Evolutionary conservation across 75 land plant genomes (phyloP).

Genomic region (Cunninghamia lanceolata): DNA sequence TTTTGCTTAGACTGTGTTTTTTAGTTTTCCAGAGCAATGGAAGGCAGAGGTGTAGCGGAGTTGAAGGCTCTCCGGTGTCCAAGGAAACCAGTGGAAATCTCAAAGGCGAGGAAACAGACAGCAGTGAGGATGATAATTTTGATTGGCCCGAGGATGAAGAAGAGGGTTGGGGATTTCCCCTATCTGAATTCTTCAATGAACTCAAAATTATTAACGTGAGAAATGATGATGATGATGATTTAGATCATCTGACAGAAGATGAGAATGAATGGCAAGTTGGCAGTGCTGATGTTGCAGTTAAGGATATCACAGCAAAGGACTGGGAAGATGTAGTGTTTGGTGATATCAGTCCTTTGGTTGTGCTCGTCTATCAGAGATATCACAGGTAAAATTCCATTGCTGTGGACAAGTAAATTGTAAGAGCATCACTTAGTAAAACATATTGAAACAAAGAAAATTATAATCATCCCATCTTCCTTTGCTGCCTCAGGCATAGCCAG

Average conservation of each 20-base stretch:
- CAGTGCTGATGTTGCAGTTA: neutral
- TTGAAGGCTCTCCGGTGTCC: neutral
- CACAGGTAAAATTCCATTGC: conserved; percentile 36
- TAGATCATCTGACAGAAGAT: neutral
- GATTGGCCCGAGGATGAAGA: neutral
- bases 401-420: neutral
- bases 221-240: neutral
- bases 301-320: conserved; percentile 15
- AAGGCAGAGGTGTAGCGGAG: neutral
- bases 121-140: neutral
- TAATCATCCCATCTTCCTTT: neutral
- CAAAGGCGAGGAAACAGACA: neutral
- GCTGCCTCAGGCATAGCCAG: neutral
- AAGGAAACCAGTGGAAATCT: neutral
- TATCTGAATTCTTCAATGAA: neutral
- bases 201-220: neutral
- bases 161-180: neutral
- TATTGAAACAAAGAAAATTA: neutral
- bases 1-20: neutral
- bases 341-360: conserved; percentile 56
- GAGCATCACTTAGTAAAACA: neutral
- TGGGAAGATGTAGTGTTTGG: conserved; percentile 70
- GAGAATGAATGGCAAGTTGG: neutral
- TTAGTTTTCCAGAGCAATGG: neutral
- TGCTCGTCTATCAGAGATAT: conserved; percentile 65